Percentiles rank a stretch among this genome's conserved stretches.
These are phyloP conservation scores for Ceriops decandra DNA, from an alignment of 345 rosid genomes.

Conservation along the genomic window DNA sequence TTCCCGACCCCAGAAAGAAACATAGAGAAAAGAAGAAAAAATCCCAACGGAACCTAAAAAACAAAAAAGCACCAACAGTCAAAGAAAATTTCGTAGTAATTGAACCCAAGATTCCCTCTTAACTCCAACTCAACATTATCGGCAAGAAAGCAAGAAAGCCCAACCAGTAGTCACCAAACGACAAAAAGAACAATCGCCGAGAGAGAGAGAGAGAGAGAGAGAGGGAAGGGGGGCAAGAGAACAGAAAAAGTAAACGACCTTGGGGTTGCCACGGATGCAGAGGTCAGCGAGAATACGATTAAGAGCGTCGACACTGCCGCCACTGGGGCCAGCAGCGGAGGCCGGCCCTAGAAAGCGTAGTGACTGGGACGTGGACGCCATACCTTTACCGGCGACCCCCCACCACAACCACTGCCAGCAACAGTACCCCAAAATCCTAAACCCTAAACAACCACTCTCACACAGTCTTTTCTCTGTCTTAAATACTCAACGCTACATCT, in stretches of 20 bases:
- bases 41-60: too few species aligned
- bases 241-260: slow-evolving; percentile 35
- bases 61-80: slow-evolving; percentile 5
- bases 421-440: slow-evolving; percentile 8
- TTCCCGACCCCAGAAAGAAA: too few species aligned
- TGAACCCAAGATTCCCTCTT: too few species aligned
- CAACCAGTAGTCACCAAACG: too few species aligned
- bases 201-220: not conserved
- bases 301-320: slow-evolving; percentile 69
- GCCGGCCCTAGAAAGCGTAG: slow-evolving; percentile 23
- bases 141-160: too few species aligned
- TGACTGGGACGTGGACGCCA: slow-evolving; percentile 59
- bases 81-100: too few species aligned
- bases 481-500: too few species aligned
- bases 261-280: slow-evolving; percentile 69
- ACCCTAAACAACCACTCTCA: too few species aligned
- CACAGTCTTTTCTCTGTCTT: not conserved
- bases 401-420: not conserved
- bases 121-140: too few species aligned
- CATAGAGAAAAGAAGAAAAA: not conserved
- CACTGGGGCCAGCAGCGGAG: slow-evolving; percentile 34
- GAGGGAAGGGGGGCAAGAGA: not conserved
- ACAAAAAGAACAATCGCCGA: not conserved
- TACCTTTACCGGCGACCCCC: slow-evolving; percentile 2
- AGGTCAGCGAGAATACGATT: slow-evolving; percentile 82